Evolutionary conservation across 78 protist genomes (phyloP).

Genomic region (Cavenderia fasciculata): DNA sequence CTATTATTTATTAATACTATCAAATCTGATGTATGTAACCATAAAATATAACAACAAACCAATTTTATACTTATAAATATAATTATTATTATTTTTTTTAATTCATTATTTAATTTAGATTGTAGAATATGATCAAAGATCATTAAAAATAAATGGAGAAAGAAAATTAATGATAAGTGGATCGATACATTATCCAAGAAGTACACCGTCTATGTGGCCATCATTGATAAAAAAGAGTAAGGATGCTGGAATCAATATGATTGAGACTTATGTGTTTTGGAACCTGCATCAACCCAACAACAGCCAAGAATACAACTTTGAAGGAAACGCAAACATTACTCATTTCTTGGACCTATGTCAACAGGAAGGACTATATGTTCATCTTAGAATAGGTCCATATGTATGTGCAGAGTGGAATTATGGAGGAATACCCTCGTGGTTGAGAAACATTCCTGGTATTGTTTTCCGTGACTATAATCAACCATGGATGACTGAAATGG

Average conservation of each 20-base stretch:
- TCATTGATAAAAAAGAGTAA: slow-evolving; percentile 17
- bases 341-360: neutral
- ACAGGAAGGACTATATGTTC: slow-evolving; percentile 31
- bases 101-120: too few relatives aligned
- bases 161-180: slow-evolving; percentile 16
- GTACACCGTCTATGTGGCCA: slow-evolving; percentile 68
- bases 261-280: slow-evolving; percentile 84
- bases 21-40: too few relatives aligned
- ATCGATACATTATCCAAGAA: slow-evolving; percentile 43
- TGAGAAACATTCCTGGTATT: slow-evolving; percentile 22
- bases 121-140: slow-evolving; percentile 18
- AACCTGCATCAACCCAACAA: slow-evolving; percentile 73
- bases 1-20: too few relatives aligned
- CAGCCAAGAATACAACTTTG: too few relatives aligned
- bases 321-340: slow-evolving; percentile 10
- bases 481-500: slow-evolving; percentile 63
- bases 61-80: too few relatives aligned
- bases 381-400: slow-evolving; percentile 82
- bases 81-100: too few relatives aligned
- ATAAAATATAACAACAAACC: too few relatives aligned
- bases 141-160: slow-evolving; percentile 1
- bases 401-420: slow-evolving; percentile 86
- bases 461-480: slow-evolving; percentile 36
- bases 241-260: slow-evolving; percentile 62
- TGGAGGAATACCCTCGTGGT: slow-evolving; percentile 84